Conservation (phyloP, 2,329 filamentous ascomycete genomes). For the Zarea fungicola region DNA sequence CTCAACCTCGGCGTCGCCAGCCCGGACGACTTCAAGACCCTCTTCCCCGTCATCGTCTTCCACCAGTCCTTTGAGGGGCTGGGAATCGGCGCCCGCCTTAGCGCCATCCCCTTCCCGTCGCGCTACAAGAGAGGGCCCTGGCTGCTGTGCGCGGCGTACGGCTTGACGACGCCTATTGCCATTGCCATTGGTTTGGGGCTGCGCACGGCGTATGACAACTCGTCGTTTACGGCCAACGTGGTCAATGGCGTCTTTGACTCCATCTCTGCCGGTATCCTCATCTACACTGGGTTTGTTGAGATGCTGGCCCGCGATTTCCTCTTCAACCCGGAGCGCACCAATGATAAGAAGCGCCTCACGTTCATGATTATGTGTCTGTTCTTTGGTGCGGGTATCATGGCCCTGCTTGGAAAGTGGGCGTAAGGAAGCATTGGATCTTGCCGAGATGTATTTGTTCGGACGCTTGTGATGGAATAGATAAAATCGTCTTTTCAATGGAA, state of each 20-base stretch:
- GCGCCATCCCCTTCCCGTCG: conserved; percentile 46
- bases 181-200: conserved; percentile 46
- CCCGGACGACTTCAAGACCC: conserved; percentile 46
- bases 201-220: conserved; percentile 25
- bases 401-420: conserved; percentile 74
- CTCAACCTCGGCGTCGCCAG: conserved; percentile 56
- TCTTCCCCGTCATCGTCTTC: conserved; percentile 58
- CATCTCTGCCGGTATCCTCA: conserved; percentile 76
- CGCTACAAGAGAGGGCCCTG: conserved; percentile 41
- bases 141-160: conserved; percentile 42
- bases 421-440: no score
- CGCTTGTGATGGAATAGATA: no score
- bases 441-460: no score
- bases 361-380: conserved; percentile 39
- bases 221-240: conserved; percentile 42
- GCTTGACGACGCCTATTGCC: conserved; percentile 46
- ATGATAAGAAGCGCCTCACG: conserved; percentile 36
- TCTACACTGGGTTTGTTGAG: conserved; percentile 85
- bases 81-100: conserved; percentile 56
- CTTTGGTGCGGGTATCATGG: conserved; percentile 69
- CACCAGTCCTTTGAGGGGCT: conserved; percentile 61
- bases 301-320: conserved; percentile 89
- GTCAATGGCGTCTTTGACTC: conserved; percentile 80
- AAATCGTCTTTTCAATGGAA: no score
- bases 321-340: conserved; percentile 75